Evolutionary conservation across 1,284 basidiomycete species (phyloP).

Genomic region (Papiliotrema fonsecae): DNA sequence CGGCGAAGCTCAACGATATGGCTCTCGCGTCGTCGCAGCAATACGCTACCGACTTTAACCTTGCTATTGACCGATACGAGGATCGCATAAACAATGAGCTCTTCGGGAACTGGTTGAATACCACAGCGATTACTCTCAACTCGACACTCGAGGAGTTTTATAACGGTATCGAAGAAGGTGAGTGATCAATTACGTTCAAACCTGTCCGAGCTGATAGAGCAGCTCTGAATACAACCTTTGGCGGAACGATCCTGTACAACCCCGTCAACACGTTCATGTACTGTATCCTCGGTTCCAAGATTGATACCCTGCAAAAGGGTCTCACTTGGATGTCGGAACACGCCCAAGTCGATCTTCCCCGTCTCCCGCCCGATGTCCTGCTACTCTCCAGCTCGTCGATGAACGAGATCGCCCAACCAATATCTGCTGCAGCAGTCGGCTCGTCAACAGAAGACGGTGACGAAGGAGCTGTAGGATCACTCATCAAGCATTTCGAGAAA

Average conservation of each 20-base stretch:
- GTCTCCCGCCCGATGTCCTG: slow-evolving; percentile 66
- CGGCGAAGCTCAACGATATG: slow-evolving; percentile 68
- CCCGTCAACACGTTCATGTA: slow-evolving; percentile 81
- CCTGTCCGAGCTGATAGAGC: slow-evolving; percentile 29
- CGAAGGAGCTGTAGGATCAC: slow-evolving; percentile 63
- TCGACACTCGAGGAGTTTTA: slow-evolving; percentile 52
- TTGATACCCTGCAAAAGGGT: slow-evolving; percentile 76
- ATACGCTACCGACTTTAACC: slow-evolving; percentile 74
- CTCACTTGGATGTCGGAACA: slow-evolving; percentile 89
- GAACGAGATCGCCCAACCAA: slow-evolving; percentile 69
- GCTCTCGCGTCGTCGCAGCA: slow-evolving; percentile 71
- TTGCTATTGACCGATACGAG: slow-evolving; percentile 64
- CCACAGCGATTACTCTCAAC: slow-evolving; percentile 84
- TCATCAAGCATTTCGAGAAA: slow-evolving; percentile 67
- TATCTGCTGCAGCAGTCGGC: slow-evolving; percentile 73
- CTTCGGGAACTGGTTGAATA: slow-evolving; percentile 84
- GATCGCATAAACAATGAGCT: slow-evolving; percentile 73
- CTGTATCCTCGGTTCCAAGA: slow-evolving; percentile 86
- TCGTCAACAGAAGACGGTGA: slow-evolving; percentile 46
- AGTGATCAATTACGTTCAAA: slow-evolving; percentile 14
- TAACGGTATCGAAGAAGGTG: slow-evolving; percentile 45
- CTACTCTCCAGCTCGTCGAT: slow-evolving; percentile 65
- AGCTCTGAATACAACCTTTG: slow-evolving; percentile 65
- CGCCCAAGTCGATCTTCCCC: slow-evolving; percentile 70
- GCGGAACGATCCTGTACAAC: slow-evolving; percentile 70